A percentile compares a stretch with the other conserved stretches of the same genome.
Conservation (phyloP, 768 basidiomycete genomes). For the Coprinopsis cinerea region DNA sequence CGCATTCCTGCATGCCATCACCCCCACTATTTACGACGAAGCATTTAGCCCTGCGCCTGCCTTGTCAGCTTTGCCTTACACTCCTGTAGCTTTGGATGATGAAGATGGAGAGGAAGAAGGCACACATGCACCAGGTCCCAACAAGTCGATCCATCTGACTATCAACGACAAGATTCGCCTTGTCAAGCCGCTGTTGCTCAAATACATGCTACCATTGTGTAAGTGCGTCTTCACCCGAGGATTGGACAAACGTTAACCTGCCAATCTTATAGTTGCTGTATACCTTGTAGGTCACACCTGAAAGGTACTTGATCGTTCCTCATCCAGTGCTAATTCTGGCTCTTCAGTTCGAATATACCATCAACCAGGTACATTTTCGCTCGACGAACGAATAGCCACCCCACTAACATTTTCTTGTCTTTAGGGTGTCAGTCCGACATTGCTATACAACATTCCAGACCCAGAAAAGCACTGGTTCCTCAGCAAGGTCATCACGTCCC, state of each 20-base stretch:
- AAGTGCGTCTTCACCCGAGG: conserved; percentile 26
- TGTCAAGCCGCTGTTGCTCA: conserved; percentile 68
- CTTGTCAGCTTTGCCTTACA: conserved; percentile 34
- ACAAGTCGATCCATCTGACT: conserved; percentile 49
- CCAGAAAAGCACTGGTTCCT: conserved; percentile 54
- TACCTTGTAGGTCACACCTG: conserved; percentile 34
- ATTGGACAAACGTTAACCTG: background rate
- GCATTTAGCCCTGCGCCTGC: conserved; percentile 24
- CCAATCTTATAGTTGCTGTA: conserved; percentile 28
- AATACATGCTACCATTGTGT: conserved; percentile 95
- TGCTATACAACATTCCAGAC: conserved; percentile 81
- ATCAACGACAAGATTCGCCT: conserved; percentile 74
- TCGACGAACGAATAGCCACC: background rate
- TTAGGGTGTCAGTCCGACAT: conserved; percentile 83
- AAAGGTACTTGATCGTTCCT: background rate
- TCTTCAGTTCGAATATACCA: conserved; percentile 82
- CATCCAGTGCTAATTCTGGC: background rate
- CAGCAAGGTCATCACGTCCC: conserved; percentile 71
- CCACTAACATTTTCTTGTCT: background rate
- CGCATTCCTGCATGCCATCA: conserved; percentile 39
- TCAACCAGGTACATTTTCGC: conserved; percentile 58
- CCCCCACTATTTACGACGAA: conserved; percentile 33
- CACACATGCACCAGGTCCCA: conserved; percentile 27
- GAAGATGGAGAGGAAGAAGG: conserved; percentile 38
- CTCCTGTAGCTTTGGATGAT: conserved; percentile 37